A percentile compares a stretch with the other conserved stretches of the same genome.
phyloP scores from a whole-genome alignment of 768 basidiomycete genomes.

The Mycena latifolia region DNA sequence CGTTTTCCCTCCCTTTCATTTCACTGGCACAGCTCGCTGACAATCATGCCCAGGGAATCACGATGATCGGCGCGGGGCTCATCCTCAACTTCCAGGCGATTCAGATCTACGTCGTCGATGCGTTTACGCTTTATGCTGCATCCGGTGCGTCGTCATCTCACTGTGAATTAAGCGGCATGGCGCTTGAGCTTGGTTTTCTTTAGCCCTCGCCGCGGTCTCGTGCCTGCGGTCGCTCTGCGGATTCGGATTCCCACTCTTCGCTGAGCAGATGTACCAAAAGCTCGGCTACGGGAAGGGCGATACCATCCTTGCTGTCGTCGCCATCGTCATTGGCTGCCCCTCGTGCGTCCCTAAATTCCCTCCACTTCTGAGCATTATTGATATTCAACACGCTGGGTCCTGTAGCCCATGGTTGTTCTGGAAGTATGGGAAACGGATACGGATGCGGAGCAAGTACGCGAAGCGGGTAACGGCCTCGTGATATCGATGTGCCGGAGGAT shows the following conservation, averaged over 20 bases:
- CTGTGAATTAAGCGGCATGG: too few relatives aligned
- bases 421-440: constrained; percentile 56
- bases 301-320: constrained; percentile 70
- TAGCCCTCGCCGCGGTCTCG: constrained; percentile 71
- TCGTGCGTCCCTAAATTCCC: constrained; percentile 50
- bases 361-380: neutral
- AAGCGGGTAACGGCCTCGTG: neutral
- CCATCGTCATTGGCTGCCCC: constrained; percentile 74
- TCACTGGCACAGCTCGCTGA: constrained; percentile 6
- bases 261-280: constrained; percentile 71
- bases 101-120: constrained; percentile 77
- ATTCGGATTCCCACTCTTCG: constrained; percentile 85
- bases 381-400: too few relatives aligned
- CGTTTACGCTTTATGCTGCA: constrained; percentile 75
- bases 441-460: constrained; percentile 61
- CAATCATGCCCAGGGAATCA: constrained; percentile 62
- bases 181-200: neutral
- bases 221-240: constrained; percentile 76
- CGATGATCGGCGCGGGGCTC: constrained; percentile 65
- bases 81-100: constrained; percentile 67
- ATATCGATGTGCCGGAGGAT: neutral
- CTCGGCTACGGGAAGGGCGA: constrained; percentile 80
- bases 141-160: constrained; percentile 58
- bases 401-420: constrained; percentile 52
- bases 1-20: constrained; percentile 32